Evolutionary conservation across 1,139 yeast genomes (phyloP), one percentile per base, ranked within the genome.

Genomic region (Starmera stellimalicola): DNA sequence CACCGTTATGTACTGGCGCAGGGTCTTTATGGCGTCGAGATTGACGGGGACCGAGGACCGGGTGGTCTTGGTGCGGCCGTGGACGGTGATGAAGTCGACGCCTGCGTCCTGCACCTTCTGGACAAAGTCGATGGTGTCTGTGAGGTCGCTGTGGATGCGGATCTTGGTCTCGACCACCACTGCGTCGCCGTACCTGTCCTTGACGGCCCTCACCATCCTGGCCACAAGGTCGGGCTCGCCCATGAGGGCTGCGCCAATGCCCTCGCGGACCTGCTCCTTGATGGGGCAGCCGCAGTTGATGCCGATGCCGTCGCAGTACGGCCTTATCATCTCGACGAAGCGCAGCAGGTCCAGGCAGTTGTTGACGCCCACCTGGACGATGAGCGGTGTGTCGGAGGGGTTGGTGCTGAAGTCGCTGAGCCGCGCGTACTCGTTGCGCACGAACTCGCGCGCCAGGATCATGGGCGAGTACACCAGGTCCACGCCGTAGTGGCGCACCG

Each of bases 231-330:
- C 85, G 1, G 93, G 85, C 42, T 83, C 77, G 19, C 77, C 64
- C 87, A 91, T 88, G 36, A 91, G 65, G 0, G 96, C 96, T 1
- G 97, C 96, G 5, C 98, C 98, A 18, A 91, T 87, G 14, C 98
- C 98, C 54, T 87, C 96, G 31, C 95, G 69, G 6, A 84, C 84
- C 55, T 91, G 98, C 44, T 91, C 97, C 43, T 79, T 82, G 33
- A 91, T 87, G 2, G 98, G 98, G 58, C 98, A 91, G 0, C 98
- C 98, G 59, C 98, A 91, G 62, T 91, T 93, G 37, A 91, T 66
- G 0, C 98, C 96, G 22, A 91, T 77, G 2, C 94, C 98, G 57
- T 91, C 96, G 29, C 85, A 91, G 51, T 73, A 84, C 0, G 95
- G 95, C 41, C 73, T 73, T n/a, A 88, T 76, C 87, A 91, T 77